phyloP scores from a whole-genome alignment of 2,329 filamentous ascomycete species.

The Fusarium keratoplasticum region DNA sequence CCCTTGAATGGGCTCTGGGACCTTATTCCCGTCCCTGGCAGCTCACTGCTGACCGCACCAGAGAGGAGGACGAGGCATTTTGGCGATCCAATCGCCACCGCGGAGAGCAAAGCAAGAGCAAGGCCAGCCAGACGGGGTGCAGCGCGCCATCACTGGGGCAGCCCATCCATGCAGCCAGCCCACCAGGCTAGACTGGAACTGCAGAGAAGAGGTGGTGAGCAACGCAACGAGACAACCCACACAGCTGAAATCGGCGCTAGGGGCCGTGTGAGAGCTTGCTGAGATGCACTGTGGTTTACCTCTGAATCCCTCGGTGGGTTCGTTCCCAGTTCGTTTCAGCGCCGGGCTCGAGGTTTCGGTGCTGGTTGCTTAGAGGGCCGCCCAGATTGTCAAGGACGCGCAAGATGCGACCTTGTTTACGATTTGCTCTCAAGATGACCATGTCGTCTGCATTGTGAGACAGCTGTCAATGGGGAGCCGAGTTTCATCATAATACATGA shows the following conservation, averaged over 20 bases:
- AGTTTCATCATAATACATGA: constrained; percentile 22
- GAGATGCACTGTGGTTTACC: constrained; percentile 29
- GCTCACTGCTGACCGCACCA: constrained; percentile 20
- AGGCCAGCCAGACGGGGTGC: not conserved
- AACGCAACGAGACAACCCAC: constrained; percentile 18
- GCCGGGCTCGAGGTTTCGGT: constrained; percentile 4
- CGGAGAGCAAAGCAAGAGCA: constrained; percentile 17
- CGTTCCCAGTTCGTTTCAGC: constrained; percentile 36
- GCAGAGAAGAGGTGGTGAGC: not conserved
- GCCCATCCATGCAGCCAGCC: not conserved
- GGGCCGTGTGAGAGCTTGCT: constrained; percentile 27
- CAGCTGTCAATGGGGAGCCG: constrained; percentile 19
- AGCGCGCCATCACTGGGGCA: constrained; percentile 2
- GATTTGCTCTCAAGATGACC: not conserved
- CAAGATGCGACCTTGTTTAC: constrained; percentile 16
- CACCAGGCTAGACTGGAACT: not conserved
- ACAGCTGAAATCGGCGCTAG: constrained; percentile 34
- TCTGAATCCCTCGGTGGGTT: constrained; percentile 8
- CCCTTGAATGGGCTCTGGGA: too few relatives aligned
- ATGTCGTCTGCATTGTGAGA: constrained; percentile 18
- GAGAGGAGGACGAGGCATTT: constrained; percentile 28
- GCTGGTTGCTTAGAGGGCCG: constrained; percentile 20
- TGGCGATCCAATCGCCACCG: constrained; percentile 33
- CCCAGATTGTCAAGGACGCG: constrained; percentile 12
- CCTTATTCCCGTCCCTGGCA: constrained; percentile 13